These are phyloP conservation scores for Apodospora peruviana DNA, from an alignment of 495 filamentous ascomycete species.

Conservation along the genomic window DNA sequence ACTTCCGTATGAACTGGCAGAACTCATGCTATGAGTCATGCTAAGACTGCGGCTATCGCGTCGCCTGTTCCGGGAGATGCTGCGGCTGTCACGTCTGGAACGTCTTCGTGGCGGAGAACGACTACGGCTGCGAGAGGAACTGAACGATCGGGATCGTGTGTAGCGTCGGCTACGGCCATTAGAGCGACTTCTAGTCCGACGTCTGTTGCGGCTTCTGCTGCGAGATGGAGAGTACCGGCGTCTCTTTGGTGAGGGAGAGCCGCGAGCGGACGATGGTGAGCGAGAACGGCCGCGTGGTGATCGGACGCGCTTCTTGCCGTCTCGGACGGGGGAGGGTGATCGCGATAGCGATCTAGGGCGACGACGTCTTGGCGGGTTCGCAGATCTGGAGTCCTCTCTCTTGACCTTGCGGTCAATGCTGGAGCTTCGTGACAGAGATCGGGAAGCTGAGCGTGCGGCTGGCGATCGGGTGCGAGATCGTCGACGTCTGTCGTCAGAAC, in stretches of 20 bases:
- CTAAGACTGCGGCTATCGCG: constrained; percentile 22
- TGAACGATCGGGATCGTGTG: constrained; percentile 43
- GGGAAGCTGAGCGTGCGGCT: constrained; percentile 20
- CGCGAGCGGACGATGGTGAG: constrained; percentile 26
- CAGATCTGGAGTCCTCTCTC: constrained; percentile 28
- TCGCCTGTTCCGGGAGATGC: not conserved
- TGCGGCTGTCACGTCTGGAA: not conserved
- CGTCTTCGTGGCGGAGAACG: not conserved
- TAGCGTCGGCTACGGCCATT: constrained; percentile 14
- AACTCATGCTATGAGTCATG: constrained; percentile 23
- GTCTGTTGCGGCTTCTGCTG: constrained; percentile 37
- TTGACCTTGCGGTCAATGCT: constrained; percentile 21
- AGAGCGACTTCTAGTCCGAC: constrained; percentile 19
- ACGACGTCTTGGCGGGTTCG: constrained; percentile 29
- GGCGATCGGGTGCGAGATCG: constrained; percentile 28
- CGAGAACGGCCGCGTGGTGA: constrained; percentile 28
- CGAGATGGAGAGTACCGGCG: constrained; percentile 31
- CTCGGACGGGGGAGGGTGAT: constrained; percentile 33
- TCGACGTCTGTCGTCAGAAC: constrained; percentile 25
- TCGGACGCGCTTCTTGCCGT: constrained; percentile 36
- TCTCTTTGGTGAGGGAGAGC: constrained; percentile 23
- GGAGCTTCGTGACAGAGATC: constrained; percentile 30
- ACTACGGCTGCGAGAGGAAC: not conserved
- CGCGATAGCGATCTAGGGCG: constrained; percentile 33
- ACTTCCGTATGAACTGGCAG: constrained; percentile 28